Evolutionary conservation across 2,329 filamentous ascomycete species (phyloP), one percentile per base, ranked within the genome.

Genomic region (Daldinia eschscholtzii): DNA sequence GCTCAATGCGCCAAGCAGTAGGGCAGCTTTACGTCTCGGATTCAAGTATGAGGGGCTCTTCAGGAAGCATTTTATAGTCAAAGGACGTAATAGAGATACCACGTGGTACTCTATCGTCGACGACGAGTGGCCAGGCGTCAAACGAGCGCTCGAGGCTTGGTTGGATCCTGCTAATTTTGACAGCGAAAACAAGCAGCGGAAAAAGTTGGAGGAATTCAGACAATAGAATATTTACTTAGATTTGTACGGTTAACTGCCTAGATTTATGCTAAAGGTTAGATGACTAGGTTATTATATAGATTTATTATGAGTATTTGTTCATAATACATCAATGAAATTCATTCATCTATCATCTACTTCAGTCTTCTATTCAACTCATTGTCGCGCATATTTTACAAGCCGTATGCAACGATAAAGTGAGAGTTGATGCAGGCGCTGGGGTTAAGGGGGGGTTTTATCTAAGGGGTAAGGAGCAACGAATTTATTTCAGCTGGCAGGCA

Each of bases 21-120:
- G 82, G 3, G 88, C 89, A 0, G 89, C 89, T 0, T 64, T 79
- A 70, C 79, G 89, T 2, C 75, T 90, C 7, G 89, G 89, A 0
- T 91, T 91, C 71, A 76, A 76, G 0, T 87, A 79, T 71, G 89
- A 92, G 75, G 89, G 89, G 0, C 73, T 84, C 0, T 90, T 91
- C 68, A 81, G 88, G 60, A 86, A 89, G 68, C 88, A 91, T 74
- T 83, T 89, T 83, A 81, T 91, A 33, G 73, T 86, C 6, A 88
- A 87, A 71, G 88, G 87, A 0, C 79, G 83, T 23, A 83, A 80
- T 59, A 79, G 89, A 48, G 89, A 91, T 74, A 88, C 88, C 0
- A 82, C 85, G 3, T 91, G 87, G 87, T 87, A 84, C 62, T 85
- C 87, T 23, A 85, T 91, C 6, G 73, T 87, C 1, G 84, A 88